These are phyloP conservation scores for Pleurotus salmoneostramineus DNA, from an alignment of 768 basidiomycete species.

Conservation along the genomic window DNA sequence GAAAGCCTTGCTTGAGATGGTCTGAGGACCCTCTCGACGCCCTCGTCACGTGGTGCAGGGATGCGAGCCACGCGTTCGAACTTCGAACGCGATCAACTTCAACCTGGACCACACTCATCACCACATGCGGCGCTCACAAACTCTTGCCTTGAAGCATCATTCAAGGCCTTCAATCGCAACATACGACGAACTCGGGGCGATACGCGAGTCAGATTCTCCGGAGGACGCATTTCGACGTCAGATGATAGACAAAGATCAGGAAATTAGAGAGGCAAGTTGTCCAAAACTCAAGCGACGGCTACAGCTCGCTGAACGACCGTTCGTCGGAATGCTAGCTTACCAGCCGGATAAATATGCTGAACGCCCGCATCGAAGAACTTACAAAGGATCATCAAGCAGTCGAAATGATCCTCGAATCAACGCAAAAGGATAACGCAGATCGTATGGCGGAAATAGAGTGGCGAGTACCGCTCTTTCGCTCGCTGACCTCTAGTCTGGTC, in stretches of 20 bases:
- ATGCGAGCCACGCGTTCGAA: too few relatives aligned
- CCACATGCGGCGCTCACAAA: conserved; percentile 61
- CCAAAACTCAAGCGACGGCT: background rate
- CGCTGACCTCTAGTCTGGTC: background rate
- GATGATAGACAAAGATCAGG: conserved; percentile 62
- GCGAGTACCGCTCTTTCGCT: conserved; percentile 26
- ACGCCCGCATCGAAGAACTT: conserved; percentile 60
- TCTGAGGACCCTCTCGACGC: too few relatives aligned
- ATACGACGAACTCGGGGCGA: conserved; percentile 54
- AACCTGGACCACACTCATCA: conserved; percentile 6
- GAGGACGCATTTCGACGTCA: conserved; percentile 64
- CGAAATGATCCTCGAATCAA: conserved; percentile 73
- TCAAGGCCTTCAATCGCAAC: conserved; percentile 44
- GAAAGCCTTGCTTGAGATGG: too few relatives aligned
- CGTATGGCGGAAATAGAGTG: conserved; percentile 80
- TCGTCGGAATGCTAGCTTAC: conserved; percentile 41
- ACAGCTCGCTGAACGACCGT: background rate
- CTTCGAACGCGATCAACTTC: background rate
- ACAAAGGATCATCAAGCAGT: conserved; percentile 73
- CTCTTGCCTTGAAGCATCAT: conserved; percentile 43
- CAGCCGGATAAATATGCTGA: conserved; percentile 61
- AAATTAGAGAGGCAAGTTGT: conserved; percentile 60
- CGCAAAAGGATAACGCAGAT: conserved; percentile 81
- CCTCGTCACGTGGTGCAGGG: too few relatives aligned
- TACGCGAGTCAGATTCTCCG: conserved; percentile 51